phyloP scores from a whole-genome alignment of 1,284 basidiomycete genomes.

The Pyrrhoderma noxium region DNA sequence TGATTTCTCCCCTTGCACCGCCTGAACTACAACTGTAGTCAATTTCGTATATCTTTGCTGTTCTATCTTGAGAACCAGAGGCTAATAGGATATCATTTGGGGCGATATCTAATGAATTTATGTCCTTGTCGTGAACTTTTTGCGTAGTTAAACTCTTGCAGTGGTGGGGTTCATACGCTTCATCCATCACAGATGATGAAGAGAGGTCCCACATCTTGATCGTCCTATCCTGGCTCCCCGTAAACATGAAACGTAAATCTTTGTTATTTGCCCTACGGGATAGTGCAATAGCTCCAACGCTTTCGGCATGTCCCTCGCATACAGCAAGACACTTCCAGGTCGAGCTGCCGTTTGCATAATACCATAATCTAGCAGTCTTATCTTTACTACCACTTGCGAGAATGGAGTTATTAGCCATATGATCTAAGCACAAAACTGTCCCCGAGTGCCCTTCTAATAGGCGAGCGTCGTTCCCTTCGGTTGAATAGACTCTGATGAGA shows the following conservation, averaged over 20 bases:
- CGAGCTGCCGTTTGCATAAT: slow-evolving; percentile 34
- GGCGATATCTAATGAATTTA: slow-evolving; percentile 92
- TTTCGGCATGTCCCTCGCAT: slow-evolving; percentile 93
- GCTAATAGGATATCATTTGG: slow-evolving; percentile 87
- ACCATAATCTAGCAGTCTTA: slow-evolving; percentile 84
- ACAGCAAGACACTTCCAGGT: slow-evolving; percentile 79
- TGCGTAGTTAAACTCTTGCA: slow-evolving; percentile 83
- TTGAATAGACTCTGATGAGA: slow-evolving; percentile 82
- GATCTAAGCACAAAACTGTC: slow-evolving; percentile 84
- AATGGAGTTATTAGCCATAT: slow-evolving; percentile 56
- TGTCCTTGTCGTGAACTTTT: slow-evolving; percentile 97
- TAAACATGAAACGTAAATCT: slow-evolving; percentile 65
- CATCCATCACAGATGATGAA: slow-evolving; percentile 23
- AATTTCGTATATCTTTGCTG: slow-evolving; percentile 86
- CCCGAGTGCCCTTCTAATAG: slow-evolving; percentile 85
- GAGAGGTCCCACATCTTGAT: slow-evolving; percentile 97
- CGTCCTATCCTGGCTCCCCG: slow-evolving; percentile 94
- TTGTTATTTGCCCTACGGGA: slow-evolving; percentile 36
- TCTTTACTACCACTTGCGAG: slow-evolving; percentile 94
- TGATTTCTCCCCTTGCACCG: slow-evolving; percentile 57
- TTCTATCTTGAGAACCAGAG: slow-evolving; percentile 94
- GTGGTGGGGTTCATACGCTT: slow-evolving; percentile 31
- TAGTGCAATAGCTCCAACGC: slow-evolving; percentile 85
- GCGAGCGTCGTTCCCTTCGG: slow-evolving; percentile 66
- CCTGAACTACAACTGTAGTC: slow-evolving; percentile 43